Percentiles rank a stretch among this genome's conserved stretches.
These are phyloP conservation scores for Annona cherimola DNA, from an alignment of 164 flowering plant genomes.

Conservation along the genomic window DNA sequence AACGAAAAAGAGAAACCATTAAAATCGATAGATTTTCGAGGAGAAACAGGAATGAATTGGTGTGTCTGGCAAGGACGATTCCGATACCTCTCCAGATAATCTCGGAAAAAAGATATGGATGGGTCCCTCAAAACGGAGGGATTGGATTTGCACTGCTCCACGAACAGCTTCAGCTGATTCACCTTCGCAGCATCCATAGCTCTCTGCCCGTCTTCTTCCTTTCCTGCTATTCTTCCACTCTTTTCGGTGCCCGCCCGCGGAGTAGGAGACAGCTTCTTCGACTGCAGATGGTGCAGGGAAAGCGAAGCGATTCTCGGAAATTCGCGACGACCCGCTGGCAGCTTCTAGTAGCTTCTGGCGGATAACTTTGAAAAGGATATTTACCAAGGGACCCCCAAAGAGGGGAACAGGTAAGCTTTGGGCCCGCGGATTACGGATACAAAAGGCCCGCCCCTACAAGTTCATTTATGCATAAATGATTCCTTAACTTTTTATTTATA, in stretches of 20 bases:
- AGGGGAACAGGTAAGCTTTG: too few relatives aligned
- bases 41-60: not conserved
- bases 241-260: not conserved
- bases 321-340: not conserved
- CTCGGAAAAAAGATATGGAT: constrained; percentile 84
- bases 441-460: too few relatives aligned
- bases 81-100: constrained; percentile 73
- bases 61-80: not conserved
- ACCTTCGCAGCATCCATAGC: constrained; percentile 67
- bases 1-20: not conserved
- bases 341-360: constrained; percentile 17
- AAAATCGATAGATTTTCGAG: not conserved
- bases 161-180: constrained; percentile 58
- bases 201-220: not conserved
- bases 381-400: too few relatives aligned
- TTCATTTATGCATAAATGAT: too few relatives aligned
- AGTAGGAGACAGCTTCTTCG: not conserved
- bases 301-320: not conserved
- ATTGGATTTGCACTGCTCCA: constrained; percentile 63
- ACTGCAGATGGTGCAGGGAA: not conserved
- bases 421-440: too few relatives aligned
- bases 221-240: too few relatives aligned
- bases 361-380: not conserved
- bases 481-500: too few relatives aligned
- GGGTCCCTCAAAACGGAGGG: constrained; percentile 77